Percentiles rank a stretch among this genome's conserved stretches.
Evolutionary conservation across 2,329 filamentous ascomycete species (phyloP).

Genomic region (Colletotrichum somersetense): DNA sequence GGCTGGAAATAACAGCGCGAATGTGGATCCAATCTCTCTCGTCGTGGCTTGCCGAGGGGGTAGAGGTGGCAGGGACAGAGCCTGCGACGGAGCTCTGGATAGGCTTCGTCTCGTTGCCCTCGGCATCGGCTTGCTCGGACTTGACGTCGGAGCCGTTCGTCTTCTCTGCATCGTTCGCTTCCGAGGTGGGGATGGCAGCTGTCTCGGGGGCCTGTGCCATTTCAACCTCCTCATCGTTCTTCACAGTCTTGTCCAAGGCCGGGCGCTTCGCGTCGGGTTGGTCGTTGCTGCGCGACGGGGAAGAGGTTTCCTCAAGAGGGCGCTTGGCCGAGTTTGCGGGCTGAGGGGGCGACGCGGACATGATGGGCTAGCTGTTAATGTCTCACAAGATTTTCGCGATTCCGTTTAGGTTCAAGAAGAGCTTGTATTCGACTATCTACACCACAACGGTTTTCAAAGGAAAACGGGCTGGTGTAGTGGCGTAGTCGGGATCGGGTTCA

Average conservation of each 20-base stretch:
- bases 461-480: constrained; percentile 92
- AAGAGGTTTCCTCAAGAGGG: constrained; percentile 96
- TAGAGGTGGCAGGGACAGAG: constrained; percentile 55
- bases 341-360: constrained; percentile 79
- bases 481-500: constrained; percentile 59
- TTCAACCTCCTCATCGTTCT: constrained; percentile 71
- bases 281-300: constrained; percentile 89
- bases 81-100: constrained; percentile 52
- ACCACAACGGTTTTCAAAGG: constrained; percentile 84
- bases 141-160: constrained; percentile 65
- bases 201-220: constrained; percentile 56
- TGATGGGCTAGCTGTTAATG: constrained; percentile 52
- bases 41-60: constrained; percentile 74
- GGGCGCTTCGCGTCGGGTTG: constrained; percentile 98
- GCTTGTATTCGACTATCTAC: constrained; percentile 74
- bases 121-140: constrained; percentile 74
- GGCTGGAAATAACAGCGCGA: constrained; percentile 95
- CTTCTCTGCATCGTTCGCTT: constrained; percentile 63
- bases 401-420: constrained; percentile 60
- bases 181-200: constrained; percentile 55
- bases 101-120: constrained; percentile 62
- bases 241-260: constrained; percentile 91
- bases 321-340: constrained; percentile 85
- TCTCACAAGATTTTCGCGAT: constrained; percentile 42
- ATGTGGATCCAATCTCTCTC: constrained; percentile 98